Base-by-base conservation (phyloP, 208 protist species). In the Trypanosoma rangeli region DNA sequence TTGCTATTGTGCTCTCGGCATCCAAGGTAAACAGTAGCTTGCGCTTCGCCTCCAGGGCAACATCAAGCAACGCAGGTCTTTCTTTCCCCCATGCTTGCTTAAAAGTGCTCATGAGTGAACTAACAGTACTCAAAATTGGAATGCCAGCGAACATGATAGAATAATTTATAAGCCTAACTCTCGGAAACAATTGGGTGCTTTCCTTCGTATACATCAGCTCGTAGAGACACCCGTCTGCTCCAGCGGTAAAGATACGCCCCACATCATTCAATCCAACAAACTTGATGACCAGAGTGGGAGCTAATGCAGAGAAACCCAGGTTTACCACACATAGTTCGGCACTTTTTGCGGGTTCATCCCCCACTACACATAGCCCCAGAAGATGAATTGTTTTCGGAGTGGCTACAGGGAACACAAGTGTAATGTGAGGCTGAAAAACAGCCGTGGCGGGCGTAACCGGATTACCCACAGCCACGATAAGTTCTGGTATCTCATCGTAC, bases 381-480 rank as follows among this genome's bases (percentile, higher is more conserved):
- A 97, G 70, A 49, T 84, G 77, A 42, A 94, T 70, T 53, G 80
- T 86, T 62, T 76, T 85, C 28, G 86, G 75, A 16, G 92, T 94
- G 10, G 89, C 87, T 1, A 94, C 76, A 20, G 88, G 89, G 12
- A 97, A 74, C 4, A 97, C 50, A 64, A 85, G 82, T 12, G 87
- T 86, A 28, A 97, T 82, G 66, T 97, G 89, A 0, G 84, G 77
- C 77, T 93, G 85, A 61, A 97, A 97, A 48, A 93, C 78, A 16
- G 82, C 89, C 15, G 59, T 60, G 16, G 44, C 20, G 7, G 92
- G 87, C 0, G 63, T 57, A 39, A 94, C 74, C 15, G 86, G 86
- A 10, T 61, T 79, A 16, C 92, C 89, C 13, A 97, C 87, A 28
- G 85, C 70, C n/a, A 83, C 80, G 58, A 97, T 94, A 54, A 97